Conservation (phyloP, 2,329 filamentous ascomycete species). For the Scorias spongiosa region DNA sequence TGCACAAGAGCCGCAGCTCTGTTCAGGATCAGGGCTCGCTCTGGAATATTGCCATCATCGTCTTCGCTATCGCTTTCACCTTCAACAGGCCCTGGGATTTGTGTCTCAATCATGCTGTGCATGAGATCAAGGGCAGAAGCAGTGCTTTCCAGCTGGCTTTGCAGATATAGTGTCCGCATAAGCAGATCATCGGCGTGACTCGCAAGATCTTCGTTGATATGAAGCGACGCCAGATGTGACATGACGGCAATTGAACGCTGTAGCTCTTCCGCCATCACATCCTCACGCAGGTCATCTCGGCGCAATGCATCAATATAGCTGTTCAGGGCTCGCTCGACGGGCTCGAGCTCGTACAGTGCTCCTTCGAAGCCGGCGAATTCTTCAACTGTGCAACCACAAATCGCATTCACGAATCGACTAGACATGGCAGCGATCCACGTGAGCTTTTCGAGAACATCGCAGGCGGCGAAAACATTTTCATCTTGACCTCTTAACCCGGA, state of each 20-base stretch:
- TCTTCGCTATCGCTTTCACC: constrained; percentile 53
- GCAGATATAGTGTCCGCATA: constrained; percentile 61
- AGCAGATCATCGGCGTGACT: constrained; percentile 66
- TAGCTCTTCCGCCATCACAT: constrained; percentile 66
- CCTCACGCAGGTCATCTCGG: constrained; percentile 71
- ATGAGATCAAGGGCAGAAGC: constrained; percentile 51
- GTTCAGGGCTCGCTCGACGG: constrained; percentile 79
- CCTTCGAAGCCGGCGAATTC: constrained; percentile 67
- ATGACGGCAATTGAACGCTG: constrained; percentile 71
- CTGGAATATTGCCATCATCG: constrained; percentile 37
- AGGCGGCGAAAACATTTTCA: constrained; percentile 65
- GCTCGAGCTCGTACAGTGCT: constrained; percentile 74
- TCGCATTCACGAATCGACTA: constrained; percentile 66
- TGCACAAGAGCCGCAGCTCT: constrained; percentile 58
- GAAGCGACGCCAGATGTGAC: constrained; percentile 69
- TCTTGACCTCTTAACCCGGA: constrained; percentile 52
- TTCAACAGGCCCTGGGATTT: constrained; percentile 35
- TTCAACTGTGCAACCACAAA: constrained; percentile 61
- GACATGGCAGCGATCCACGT: constrained; percentile 73
- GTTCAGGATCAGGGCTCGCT: constrained; percentile 45
- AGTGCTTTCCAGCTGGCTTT: constrained; percentile 67
- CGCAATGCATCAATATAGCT: constrained; percentile 74
- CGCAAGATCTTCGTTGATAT: constrained; percentile 54
- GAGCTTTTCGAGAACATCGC: constrained; percentile 72
- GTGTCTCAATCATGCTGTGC: constrained; percentile 51